Evolutionary conservation across 805 yeast species (phyloP).

Genomic region (Suhomyces sp.): DNA sequence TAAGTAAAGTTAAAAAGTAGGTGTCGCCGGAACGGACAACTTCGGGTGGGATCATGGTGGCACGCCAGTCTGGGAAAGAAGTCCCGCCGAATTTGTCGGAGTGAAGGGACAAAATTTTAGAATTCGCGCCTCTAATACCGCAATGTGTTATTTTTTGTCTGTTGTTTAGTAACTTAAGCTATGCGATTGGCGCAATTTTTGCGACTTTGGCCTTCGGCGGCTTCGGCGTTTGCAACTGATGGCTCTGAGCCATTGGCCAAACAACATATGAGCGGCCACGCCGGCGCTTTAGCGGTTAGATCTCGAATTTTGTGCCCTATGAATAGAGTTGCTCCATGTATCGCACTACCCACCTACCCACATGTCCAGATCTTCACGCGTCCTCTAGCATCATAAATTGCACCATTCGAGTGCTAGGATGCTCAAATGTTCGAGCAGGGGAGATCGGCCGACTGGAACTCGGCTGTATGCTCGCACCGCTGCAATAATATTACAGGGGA

Average conservation of each 20-base stretch:
- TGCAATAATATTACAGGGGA: not conserved
- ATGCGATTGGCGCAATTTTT: slow-evolving; percentile 1
- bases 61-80: not conserved
- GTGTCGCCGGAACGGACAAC: slow-evolving; percentile 1
- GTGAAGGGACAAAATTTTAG: not conserved
- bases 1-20: not conserved
- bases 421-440: not conserved
- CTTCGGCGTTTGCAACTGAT: not conserved
- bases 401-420: not conserved
- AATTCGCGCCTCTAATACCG: not conserved
- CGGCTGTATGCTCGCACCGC: not conserved
- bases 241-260: not conserved
- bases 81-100: not conserved
- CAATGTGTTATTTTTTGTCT: not conserved
- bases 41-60: slow-evolving; percentile 5
- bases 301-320: not conserved
- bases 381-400: not conserved
- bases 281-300: not conserved
- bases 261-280: not conserved
- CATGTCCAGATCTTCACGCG: not conserved
- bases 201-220: not conserved
- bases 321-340: not conserved
- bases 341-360: not conserved
- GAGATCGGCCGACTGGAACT: not conserved
- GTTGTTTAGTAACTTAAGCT: not conserved